phyloP scores from a whole-genome alignment of 352 stramenopile species.

The Phytophthora cryptogea region DNA sequence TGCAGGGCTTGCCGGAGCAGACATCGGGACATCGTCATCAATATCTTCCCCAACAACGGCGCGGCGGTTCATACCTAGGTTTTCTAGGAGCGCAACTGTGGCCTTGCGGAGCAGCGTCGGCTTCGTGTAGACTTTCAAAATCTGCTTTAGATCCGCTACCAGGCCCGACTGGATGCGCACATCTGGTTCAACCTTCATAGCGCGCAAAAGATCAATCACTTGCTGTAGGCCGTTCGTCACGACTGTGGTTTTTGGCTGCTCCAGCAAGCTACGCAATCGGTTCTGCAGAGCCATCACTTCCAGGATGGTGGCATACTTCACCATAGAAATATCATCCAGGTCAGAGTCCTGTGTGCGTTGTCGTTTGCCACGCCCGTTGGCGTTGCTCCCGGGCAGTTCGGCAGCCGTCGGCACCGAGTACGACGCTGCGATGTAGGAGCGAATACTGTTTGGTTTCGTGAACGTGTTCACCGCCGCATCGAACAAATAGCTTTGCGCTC shows the following conservation, averaged over 20 bases:
- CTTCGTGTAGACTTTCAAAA: conserved; percentile 82
- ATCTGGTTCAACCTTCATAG: conserved; percentile 75
- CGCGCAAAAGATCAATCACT: conserved; percentile 77
- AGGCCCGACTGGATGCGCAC: conserved; percentile 73
- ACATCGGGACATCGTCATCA: conserved; percentile 48
- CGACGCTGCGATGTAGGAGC: conserved; percentile 61
- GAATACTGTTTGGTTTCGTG: conserved; percentile 57
- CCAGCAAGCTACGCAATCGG: conserved; percentile 66
- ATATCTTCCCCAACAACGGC: conserved; percentile 45
- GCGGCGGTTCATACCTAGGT: conserved; percentile 67
- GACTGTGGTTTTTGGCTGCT: conserved; percentile 51
- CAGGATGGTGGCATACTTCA: conserved; percentile 65
- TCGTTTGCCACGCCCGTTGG: conserved; percentile 46
- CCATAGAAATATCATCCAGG: conserved; percentile 60
- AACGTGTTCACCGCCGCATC: conserved; percentile 73
- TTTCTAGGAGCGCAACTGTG: conserved; percentile 74
- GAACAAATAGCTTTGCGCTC: conserved; percentile 63
- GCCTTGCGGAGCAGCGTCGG: conserved; percentile 74
- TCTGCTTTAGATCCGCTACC: conserved; percentile 75
- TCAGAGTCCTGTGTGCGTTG: conserved; percentile 67
- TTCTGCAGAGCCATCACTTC: conserved; percentile 76
- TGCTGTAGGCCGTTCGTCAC: conserved; percentile 79
- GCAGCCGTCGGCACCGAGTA: conserved; percentile 50
- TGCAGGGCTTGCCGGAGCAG: conserved; percentile 25
- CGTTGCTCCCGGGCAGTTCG: conserved; percentile 35